phyloP scores from a whole-genome alignment of 805 yeast genomes.

The Candida koratica region DNA sequence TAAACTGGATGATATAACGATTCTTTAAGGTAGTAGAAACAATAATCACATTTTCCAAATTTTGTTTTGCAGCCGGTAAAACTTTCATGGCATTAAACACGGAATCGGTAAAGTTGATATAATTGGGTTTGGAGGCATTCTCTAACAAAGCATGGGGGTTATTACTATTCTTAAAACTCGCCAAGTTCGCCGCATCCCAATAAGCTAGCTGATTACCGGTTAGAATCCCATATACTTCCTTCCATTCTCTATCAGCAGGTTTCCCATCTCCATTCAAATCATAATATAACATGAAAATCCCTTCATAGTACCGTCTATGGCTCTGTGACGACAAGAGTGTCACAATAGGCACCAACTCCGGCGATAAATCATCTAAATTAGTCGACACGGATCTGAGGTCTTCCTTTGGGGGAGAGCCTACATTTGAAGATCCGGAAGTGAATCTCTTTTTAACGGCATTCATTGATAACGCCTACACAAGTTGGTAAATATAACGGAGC shows the following conservation, averaged over 20 bases:
- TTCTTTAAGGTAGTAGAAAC: conserved; percentile 91
- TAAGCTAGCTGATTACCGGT: conserved; percentile 88
- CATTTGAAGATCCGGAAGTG: conserved; percentile 17
- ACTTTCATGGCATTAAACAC: conserved; percentile 67
- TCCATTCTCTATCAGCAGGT: conserved; percentile 82
- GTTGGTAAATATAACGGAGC: no score
- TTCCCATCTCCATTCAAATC: conserved; percentile 82
- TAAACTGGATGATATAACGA: conserved; percentile 76
- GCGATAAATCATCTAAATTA: conserved; percentile 27
- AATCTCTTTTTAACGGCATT: conserved; percentile 24
- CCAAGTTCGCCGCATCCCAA: conserved; percentile 77
- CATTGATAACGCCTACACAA: conserved; percentile 17
- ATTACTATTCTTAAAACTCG: conserved; percentile 40
- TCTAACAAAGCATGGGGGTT: conserved; percentile 52
- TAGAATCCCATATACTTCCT: conserved; percentile 86
- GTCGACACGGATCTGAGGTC: conserved; percentile 6
- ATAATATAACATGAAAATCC: conserved; percentile 67
- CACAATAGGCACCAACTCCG: conserved; percentile 64
- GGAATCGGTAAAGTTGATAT: conserved; percentile 89
- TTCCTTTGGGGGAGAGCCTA: conserved; percentile 13
- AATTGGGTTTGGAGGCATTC: conserved; percentile 72
- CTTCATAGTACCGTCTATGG: conserved; percentile 72
- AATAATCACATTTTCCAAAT: conserved; percentile 73
- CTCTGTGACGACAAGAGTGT: conserved; percentile 70
- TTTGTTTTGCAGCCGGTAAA: conserved; percentile 60